Evolutionary conservation across 108 stramenopile genomes (phyloP).

Genomic region (Skeletonema menzelii): DNA sequence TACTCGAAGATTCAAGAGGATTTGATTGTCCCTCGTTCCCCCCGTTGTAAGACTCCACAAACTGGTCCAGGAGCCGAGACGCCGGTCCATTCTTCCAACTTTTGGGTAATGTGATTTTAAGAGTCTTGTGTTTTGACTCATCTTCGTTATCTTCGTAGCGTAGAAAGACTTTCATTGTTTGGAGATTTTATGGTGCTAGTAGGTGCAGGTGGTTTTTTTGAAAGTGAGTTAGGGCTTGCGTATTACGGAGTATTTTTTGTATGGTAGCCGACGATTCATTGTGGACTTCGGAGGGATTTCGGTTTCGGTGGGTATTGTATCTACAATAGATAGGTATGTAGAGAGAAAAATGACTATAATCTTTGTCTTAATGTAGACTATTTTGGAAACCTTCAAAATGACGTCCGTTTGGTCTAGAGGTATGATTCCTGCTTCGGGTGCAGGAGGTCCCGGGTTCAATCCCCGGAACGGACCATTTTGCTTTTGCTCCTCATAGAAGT

Average conservation of each 20-base stretch:
- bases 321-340: no score
- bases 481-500: no score
- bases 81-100: slow-evolving; percentile 85
- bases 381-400: no score
- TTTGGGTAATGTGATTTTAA: slow-evolving; percentile 92
- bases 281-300: no score
- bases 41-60: slow-evolving; percentile 87
- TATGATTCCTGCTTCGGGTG: slow-evolving; percentile 95
- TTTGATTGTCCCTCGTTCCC: slow-evolving; percentile 52
- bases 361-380: no score
- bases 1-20: slow-evolving; percentile 39
- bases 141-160: slow-evolving; percentile 89
- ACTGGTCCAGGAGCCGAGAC: slow-evolving; percentile 70
- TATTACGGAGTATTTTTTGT: no score
- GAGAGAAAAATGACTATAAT: no score
- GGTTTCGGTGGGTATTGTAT: no score
- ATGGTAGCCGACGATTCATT: no score
- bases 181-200: neutral
- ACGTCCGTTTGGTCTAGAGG: slow-evolving; percentile 87
- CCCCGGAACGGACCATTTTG: slow-evolving; percentile 4
- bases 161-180: slow-evolving; percentile 86
- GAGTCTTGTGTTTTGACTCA: slow-evolving; percentile 68
- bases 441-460: slow-evolving; percentile 87
- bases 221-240: neutral
- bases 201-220: neutral